Conservation (phyloP, 345 rosid genomes). For the Heritiera littoralis region DNA sequence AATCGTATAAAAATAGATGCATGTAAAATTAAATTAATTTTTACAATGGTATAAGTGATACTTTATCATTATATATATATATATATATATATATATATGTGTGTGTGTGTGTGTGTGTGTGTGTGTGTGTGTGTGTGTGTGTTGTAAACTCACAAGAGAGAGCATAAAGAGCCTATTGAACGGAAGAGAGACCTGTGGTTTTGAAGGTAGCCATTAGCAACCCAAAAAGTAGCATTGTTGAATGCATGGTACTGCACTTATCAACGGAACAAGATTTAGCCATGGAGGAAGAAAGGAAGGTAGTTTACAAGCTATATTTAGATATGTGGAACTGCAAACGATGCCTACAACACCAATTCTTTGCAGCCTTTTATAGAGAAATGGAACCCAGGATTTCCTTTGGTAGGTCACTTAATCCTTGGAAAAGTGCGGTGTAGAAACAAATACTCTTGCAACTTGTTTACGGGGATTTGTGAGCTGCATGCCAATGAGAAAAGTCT, state of each 20-base stretch:
- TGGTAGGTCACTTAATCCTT: neutral
- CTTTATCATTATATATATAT: too few relatives aligned
- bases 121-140: too few relatives aligned
- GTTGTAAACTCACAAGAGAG: neutral
- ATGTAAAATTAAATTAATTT: too few relatives aligned
- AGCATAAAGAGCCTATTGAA: neutral
- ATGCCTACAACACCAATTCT: neutral
- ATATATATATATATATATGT: too few relatives aligned
- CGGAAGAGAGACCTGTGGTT: neutral
- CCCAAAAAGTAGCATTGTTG: neutral
- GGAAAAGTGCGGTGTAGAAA: too few relatives aligned
- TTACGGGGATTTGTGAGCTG: too few relatives aligned
- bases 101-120: too few relatives aligned
- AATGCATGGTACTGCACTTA: neutral
- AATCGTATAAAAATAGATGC: too few relatives aligned
- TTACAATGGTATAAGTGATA: too few relatives aligned
- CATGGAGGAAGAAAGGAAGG: neutral
- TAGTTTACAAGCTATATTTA: too few relatives aligned
- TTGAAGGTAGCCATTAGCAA: neutral
- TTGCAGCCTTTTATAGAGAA: neutral
- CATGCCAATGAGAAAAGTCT: too few relatives aligned
- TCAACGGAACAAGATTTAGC: slow-evolving; percentile 2
- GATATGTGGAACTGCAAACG: neutral
- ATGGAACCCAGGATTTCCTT: neutral
- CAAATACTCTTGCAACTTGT: too few relatives aligned